Evolutionary conservation across 768 basidiomycete genomes (phyloP), one percentile per base, ranked within the genome.

Genomic region (Mycena vitilis): DNA sequence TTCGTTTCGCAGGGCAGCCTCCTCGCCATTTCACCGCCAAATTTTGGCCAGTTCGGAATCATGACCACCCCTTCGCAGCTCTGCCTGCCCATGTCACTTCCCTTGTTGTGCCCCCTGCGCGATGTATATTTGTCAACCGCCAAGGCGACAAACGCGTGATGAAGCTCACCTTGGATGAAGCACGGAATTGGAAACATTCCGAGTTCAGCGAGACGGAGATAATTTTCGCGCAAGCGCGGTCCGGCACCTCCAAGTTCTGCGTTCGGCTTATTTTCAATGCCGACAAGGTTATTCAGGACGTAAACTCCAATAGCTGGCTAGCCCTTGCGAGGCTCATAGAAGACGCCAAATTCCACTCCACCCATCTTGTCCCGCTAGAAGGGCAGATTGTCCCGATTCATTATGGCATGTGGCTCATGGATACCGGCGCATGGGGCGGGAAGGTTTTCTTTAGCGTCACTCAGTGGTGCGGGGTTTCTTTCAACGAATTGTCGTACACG

Each of bases 321-420:
- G 36, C 37, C 16, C 60, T 34, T 10, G 0, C 9, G 8, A 30
- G 48, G 18, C 57, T 66, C 12, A 16, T 66, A 5, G 30, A 45
- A 18, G 57, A 66, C 49, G 65, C 65, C 1, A 25, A 60, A 66
- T 66, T 65, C 25, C 63, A 65, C 63, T 56, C 63, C 20, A 36
- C 15, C 20, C 37, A 56, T 15, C 63, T 65, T 18, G 30, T n/a
- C 8, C 30, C 34, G 2, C 8, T 23, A 8, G 54, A 45, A 20
- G 63, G 55, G 13, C 10, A 22, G 4, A 37, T 47, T 34, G 58
- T 60, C 5, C 65, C 65, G 4, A 22, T 30, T 12, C 65, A 66
- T 25, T 60, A 66, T 22, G 65, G 65, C 15, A 51, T 66, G 49
- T 66, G 65, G 57, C 6, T 55, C 20, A 60, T 60, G 58, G 44